These are phyloP conservation scores for Aspergillus saccharolyticus DNA, from an alignment of 495 filamentous ascomycete species.

Conservation along the genomic window DNA sequence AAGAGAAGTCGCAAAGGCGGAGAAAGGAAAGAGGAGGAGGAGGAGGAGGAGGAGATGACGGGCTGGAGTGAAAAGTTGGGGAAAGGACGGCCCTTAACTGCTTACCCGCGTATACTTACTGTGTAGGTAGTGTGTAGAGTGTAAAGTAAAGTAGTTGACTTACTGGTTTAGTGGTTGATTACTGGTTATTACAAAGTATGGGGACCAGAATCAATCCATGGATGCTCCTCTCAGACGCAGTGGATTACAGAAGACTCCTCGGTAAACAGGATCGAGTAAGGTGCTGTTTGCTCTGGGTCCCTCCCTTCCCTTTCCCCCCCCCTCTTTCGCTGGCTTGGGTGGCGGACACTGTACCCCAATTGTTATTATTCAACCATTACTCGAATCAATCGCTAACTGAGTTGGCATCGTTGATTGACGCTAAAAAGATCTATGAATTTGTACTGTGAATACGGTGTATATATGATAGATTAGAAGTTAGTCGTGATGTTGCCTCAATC, in stretches of 20 bases:
- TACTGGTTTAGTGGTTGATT: too few relatives aligned
- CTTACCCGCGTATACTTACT: constrained; percentile 20
- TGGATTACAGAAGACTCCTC: neutral
- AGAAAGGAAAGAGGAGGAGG: constrained; percentile 20
- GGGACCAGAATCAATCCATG: neutral
- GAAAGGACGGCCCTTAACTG: constrained; percentile 11
- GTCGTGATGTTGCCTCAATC: neutral
- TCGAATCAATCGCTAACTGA: too few relatives aligned
- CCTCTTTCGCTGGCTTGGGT: too few relatives aligned
- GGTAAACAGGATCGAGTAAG: constrained; percentile 4
- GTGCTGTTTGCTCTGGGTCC: neutral
- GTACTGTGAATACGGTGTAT: too few relatives aligned
- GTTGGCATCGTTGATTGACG: too few relatives aligned
- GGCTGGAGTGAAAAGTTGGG: constrained; percentile 12
- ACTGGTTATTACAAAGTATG: neutral
- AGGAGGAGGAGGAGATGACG: constrained; percentile 1
- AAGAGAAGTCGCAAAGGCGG: constrained; percentile 13
- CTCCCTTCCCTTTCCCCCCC: too few relatives aligned
- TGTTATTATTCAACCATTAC: neutral
- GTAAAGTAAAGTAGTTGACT: too few relatives aligned
- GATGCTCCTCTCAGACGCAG: neutral
- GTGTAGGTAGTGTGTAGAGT: too few relatives aligned
- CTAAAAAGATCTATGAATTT: too few relatives aligned
- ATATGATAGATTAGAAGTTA: too few relatives aligned
- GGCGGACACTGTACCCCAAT: neutral